A percentile compares a stretch with the other conserved stretches of the same genome.
These are phyloP conservation scores for Trichocomaceae sp. DNA, from an alignment of 2,329 filamentous ascomycete genomes.

Conservation along the genomic window DNA sequence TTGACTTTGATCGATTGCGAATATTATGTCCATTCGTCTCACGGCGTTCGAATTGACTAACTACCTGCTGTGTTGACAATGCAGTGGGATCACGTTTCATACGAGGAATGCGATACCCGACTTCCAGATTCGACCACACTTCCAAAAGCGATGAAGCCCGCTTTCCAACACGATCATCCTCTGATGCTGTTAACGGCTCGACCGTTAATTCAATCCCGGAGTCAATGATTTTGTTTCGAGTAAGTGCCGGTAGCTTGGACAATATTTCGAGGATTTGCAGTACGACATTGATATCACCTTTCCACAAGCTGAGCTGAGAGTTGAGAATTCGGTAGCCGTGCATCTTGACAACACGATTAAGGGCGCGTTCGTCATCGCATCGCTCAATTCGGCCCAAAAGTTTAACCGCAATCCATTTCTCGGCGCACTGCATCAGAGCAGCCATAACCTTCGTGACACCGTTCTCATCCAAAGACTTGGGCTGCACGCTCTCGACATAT, in stretches of 20 bases:
- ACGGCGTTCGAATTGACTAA: constrained; percentile 58
- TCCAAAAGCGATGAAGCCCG: constrained; percentile 67
- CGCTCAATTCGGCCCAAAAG: constrained; percentile 80
- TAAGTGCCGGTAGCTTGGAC: constrained; percentile 79
- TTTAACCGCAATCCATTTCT: constrained; percentile 99
- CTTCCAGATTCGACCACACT: constrained; percentile 81
- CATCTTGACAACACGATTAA: constrained; percentile 86
- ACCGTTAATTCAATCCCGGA: constrained; percentile 88
- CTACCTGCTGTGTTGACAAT: constrained; percentile 45
- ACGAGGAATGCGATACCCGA: constrained; percentile 86
- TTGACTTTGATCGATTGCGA: constrained; percentile 32
- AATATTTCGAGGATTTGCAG: constrained; percentile 86
- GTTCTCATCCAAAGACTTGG: constrained; percentile 69
- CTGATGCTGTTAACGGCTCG: constrained; percentile 58
- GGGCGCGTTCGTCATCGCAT: constrained; percentile 78
- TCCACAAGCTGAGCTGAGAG: constrained; percentile 74
- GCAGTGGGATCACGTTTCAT: constrained; percentile 73
- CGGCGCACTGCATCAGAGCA: constrained; percentile 92
- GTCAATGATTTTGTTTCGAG: constrained; percentile 93
- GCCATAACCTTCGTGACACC: constrained; percentile 94
- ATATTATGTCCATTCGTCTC: constrained; percentile 39
- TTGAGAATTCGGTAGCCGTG: constrained; percentile 96
- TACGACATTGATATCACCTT: constrained; percentile 82
- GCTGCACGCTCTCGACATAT: constrained; percentile 83
- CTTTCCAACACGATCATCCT: constrained; percentile 67